These are phyloP conservation scores for Thyridium curvatum DNA, from an alignment of 2,329 filamentous ascomycete species.

Conservation along the genomic window DNA sequence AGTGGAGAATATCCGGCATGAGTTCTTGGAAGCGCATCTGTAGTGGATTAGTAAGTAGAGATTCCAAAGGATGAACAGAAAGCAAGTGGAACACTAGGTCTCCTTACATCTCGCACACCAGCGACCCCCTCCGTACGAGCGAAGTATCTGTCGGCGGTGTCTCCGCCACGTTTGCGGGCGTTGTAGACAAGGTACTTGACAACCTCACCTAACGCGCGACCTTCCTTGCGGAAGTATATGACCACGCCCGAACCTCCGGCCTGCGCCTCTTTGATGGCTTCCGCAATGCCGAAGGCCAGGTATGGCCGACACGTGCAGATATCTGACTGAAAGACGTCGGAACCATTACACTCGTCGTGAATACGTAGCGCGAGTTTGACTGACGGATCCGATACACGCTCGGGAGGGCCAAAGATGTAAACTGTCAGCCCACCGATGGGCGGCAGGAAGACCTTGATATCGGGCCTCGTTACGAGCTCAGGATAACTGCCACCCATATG, in stretches of 20 bases:
- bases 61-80: too few relatives aligned
- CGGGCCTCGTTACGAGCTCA: slow-evolving; percentile 49
- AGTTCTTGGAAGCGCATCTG: slow-evolving; percentile 92
- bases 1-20: slow-evolving; percentile 97
- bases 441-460: slow-evolving; percentile 93
- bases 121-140: slow-evolving; percentile 97
- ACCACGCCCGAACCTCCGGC: slow-evolving; percentile 90
- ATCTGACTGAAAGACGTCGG: slow-evolving; percentile 95
- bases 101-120: slow-evolving; percentile 69
- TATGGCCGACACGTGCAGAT: slow-evolving; percentile 97
- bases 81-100: too few relatives aligned
- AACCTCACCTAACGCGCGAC: slow-evolving; percentile 87
- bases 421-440: slow-evolving; percentile 94
- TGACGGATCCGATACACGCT: slow-evolving; percentile 85
- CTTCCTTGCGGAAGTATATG: slow-evolving; percentile 98
- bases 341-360: slow-evolving; percentile 83
- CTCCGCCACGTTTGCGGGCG: slow-evolving; percentile 70
- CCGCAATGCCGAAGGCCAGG: slow-evolving; percentile 93
- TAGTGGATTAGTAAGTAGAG: too few relatives aligned
- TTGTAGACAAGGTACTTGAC: slow-evolving; percentile 86
- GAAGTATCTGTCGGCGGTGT: slow-evolving; percentile 88
- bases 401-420: slow-evolving; percentile 93
- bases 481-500: slow-evolving; percentile 95
- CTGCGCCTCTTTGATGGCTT: slow-evolving; percentile 95
- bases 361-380: slow-evolving; percentile 77